phyloP scores from a whole-genome alignment of 768 basidiomycete species.

The Boletus coccyginus region DNA sequence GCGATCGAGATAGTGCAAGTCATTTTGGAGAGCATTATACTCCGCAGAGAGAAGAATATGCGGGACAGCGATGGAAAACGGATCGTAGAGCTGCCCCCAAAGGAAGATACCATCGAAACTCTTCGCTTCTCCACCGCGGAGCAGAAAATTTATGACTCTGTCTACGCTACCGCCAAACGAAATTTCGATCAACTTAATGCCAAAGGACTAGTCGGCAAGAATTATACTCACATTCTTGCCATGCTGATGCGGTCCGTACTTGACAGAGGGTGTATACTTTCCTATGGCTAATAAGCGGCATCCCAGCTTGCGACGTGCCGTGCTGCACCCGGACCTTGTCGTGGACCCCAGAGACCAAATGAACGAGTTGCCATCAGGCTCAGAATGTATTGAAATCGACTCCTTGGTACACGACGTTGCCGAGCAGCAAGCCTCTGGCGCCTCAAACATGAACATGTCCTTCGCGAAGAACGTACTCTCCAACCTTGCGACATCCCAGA shows the following conservation, averaged over 20 bases:
- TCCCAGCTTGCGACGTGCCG: constrained; percentile 80
- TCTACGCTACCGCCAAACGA: constrained; percentile 75
- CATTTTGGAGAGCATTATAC: constrained; percentile 82
- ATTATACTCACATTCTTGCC: constrained; percentile 86
- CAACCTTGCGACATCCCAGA: constrained; percentile 45
- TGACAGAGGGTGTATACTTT: neutral
- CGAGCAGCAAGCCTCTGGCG: constrained; percentile 31
- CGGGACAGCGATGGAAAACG: constrained; percentile 78
- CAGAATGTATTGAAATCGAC: constrained; percentile 51
- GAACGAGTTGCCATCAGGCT: constrained; percentile 31
- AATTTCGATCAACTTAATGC: constrained; percentile 79
- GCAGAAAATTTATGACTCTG: constrained; percentile 83
- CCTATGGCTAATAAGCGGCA: constrained; percentile 5
- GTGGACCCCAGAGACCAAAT: constrained; percentile 46
- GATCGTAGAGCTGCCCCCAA: constrained; percentile 86
- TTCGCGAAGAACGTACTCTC: constrained; percentile 68
- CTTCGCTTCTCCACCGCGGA: constrained; percentile 83
- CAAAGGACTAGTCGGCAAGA: constrained; percentile 74
- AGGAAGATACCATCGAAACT: constrained; percentile 71
- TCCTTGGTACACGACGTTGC: constrained; percentile 55
- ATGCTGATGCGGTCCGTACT: constrained; percentile 84
- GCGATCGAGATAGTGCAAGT: constrained; percentile 95
- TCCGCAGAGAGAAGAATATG: constrained; percentile 94
- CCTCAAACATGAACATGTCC: constrained; percentile 36
- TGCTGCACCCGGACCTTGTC: constrained; percentile 87